Conservation (phyloP, 2,329 filamentous ascomycete species). For the Knufia petricola region DNA sequence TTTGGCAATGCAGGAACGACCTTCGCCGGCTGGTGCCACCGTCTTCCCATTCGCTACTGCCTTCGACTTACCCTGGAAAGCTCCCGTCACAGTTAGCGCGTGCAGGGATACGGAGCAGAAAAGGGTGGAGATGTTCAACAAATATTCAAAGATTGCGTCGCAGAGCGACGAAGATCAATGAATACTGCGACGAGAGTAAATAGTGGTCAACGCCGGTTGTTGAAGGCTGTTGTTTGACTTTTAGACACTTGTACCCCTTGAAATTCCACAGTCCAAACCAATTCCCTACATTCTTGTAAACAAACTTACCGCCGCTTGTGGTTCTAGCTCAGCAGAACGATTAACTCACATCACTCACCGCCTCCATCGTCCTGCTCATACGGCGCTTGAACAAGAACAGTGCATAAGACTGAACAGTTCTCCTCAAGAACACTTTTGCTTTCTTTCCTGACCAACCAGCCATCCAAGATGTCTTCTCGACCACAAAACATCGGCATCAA, state of each 20-base stretch:
- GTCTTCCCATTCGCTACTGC: background rate
- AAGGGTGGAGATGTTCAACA: constrained; percentile 1
- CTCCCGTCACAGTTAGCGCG: background rate
- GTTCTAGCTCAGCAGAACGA: background rate
- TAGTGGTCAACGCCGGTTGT: constrained; percentile 3
- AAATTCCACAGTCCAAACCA: background rate
- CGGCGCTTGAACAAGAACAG: background rate
- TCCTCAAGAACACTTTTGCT: background rate
- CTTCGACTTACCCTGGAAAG: background rate
- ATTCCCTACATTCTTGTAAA: background rate
- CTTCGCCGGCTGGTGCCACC: background rate
- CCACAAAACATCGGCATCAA: constrained; percentile 86
- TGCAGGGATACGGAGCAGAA: background rate
- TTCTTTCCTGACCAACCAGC: background rate
- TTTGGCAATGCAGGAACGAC: constrained; percentile 1
- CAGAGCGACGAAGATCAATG: background rate
- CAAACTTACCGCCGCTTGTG: background rate
- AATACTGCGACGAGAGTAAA: background rate
- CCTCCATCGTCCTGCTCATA: background rate
- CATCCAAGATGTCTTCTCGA: constrained; percentile 56
- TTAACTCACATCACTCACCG: constrained; percentile 1
- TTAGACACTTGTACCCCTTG: background rate
- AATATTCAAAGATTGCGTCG: constrained; percentile 2
- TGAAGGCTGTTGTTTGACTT: background rate
- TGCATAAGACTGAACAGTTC: background rate